Conservation (phyloP, 2,329 filamentous ascomycete genomes). For the Scedosporium boydii region DNA sequence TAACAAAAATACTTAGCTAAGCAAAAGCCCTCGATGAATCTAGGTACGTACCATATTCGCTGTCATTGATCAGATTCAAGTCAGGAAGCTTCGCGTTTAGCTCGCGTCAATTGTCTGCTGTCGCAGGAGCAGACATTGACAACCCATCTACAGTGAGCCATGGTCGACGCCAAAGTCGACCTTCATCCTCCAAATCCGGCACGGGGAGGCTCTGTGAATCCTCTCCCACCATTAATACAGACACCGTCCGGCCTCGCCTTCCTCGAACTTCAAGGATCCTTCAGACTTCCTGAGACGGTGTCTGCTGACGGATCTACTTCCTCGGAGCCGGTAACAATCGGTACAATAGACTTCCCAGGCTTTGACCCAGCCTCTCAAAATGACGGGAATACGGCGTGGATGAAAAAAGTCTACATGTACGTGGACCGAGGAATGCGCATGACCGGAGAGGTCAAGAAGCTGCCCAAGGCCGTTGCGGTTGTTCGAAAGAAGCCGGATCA, state of each 20-base stretch:
- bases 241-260: slow-evolving; percentile 85
- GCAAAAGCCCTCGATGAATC: not conserved
- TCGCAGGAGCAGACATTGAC: not conserved
- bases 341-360: slow-evolving; percentile 69
- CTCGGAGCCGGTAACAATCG: slow-evolving; percentile 41
- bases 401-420: slow-evolving; percentile 82
- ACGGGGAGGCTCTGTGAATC: slow-evolving; percentile 23
- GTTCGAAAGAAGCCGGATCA: slow-evolving; percentile 47
- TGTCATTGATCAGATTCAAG: not conserved
- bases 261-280: slow-evolving; percentile 78
- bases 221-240: slow-evolving; percentile 73
- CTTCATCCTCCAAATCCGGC: slow-evolving; percentile 28
- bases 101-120: not conserved
- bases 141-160: not conserved
- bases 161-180: slow-evolving; percentile 14
- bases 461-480: slow-evolving; percentile 70
- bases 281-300: slow-evolving; percentile 17
- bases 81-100: not conserved
- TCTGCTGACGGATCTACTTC: slow-evolving; percentile 5
- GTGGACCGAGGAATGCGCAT: slow-evolving; percentile 83
- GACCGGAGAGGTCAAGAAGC: slow-evolving; percentile 81
- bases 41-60: not conserved
- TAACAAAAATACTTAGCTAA: not conserved
- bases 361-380: slow-evolving; percentile 45
- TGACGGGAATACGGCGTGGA: slow-evolving; percentile 60